A percentile compares a stretch with the other conserved stretches of the same genome.
Evolutionary conservation across 1,284 basidiomycete genomes (phyloP).

Genomic region (Exsudoporus floridanus): DNA sequence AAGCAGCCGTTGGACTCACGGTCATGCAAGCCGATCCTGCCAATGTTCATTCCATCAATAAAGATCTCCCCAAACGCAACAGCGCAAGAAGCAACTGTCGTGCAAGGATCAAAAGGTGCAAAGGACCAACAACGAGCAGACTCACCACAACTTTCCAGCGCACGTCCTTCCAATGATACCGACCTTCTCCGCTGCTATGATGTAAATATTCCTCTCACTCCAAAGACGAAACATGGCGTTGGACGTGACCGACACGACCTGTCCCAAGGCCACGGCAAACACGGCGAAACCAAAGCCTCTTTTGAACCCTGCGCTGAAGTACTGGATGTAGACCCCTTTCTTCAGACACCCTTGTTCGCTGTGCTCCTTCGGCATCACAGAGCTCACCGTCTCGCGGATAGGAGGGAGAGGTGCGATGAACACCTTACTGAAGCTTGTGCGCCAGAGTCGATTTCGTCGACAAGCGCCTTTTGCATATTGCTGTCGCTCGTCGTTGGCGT

Average conservation of each 20-base stretch:
- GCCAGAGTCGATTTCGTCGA: slow-evolving; percentile 24
- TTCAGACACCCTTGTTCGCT: slow-evolving; percentile 85
- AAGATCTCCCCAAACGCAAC: slow-evolving; percentile 74
- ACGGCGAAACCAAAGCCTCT: slow-evolving; percentile 71
- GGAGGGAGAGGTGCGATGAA: slow-evolving; percentile 37
- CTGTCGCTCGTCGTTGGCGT: slow-evolving; percentile 37
- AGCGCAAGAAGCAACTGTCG: slow-evolving; percentile 59
- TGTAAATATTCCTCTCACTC: slow-evolving; percentile 84
- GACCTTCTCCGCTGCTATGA: slow-evolving; percentile 79
- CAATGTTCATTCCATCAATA: slow-evolving; percentile 84
- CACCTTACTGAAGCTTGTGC: slow-evolving; percentile 51
- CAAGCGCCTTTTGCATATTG: slow-evolving; percentile 16
- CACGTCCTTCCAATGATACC: slow-evolving; percentile 89
- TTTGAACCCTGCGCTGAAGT: slow-evolving; percentile 79
- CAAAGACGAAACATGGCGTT: slow-evolving; percentile 77
- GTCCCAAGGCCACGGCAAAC: slow-evolving; percentile 53
- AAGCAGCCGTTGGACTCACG: slow-evolving; percentile 41
- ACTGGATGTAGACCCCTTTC: slow-evolving; percentile 70
- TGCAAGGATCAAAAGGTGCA: neutral
- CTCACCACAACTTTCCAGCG: slow-evolving; percentile 86
- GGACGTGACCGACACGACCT: slow-evolving; percentile 54
- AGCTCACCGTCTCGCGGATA: slow-evolving; percentile 38
- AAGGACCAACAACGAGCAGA: neutral
- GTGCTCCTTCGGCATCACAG: slow-evolving; percentile 71
- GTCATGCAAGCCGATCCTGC: slow-evolving; percentile 80